Conservation (phyloP, 306 rosid genomes). For the Bauhinia variegata region DNA sequence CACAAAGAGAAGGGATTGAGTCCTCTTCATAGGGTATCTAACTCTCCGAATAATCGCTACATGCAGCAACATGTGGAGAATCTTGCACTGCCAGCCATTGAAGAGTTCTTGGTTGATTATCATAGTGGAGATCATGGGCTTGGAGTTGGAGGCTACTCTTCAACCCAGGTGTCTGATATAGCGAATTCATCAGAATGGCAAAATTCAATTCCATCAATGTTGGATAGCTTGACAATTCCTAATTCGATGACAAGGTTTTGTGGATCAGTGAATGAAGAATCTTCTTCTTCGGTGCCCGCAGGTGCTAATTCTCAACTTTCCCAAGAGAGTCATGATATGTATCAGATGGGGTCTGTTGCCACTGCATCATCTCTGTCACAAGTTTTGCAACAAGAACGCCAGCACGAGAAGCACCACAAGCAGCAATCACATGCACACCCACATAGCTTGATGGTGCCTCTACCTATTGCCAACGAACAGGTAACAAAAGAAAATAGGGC, state of each 20-base stretch:
- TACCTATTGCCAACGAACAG: slow-evolving; percentile 62
- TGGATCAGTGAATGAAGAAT: slow-evolving; percentile 50
- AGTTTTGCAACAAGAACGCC: slow-evolving; percentile 66
- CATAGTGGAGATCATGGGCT: slow-evolving; percentile 43
- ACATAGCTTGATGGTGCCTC: slow-evolving; percentile 53
- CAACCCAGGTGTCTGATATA: slow-evolving; percentile 37
- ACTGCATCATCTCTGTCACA: slow-evolving; percentile 59
- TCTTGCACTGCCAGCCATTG: slow-evolving; percentile 60
- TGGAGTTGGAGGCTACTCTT: slow-evolving; percentile 20
- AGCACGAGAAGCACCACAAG: slow-evolving; percentile 52
- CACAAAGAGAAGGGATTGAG: slow-evolving; percentile 80
- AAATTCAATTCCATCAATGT: slow-evolving; percentile 37
- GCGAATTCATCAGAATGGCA: slow-evolving; percentile 46
- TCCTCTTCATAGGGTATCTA: slow-evolving; percentile 80
- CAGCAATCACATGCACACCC: slow-evolving; percentile 23
- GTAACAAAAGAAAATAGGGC: too few relatives aligned
- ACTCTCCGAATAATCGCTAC: slow-evolving; percentile 70
- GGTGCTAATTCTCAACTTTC: slow-evolving; percentile 49
- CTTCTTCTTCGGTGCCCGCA: too few relatives aligned
- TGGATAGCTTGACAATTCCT: slow-evolving; percentile 50
- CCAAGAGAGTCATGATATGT: slow-evolving; percentile 49
- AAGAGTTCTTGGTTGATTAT: slow-evolving; percentile 73
- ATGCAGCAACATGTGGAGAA: slow-evolving; percentile 64
- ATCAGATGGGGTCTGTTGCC: slow-evolving; percentile 48
- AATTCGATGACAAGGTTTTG: slow-evolving; percentile 52